Base-by-base conservation (phyloP, 306 rosid genomes). In the Pyrus betulifolia region DNA sequence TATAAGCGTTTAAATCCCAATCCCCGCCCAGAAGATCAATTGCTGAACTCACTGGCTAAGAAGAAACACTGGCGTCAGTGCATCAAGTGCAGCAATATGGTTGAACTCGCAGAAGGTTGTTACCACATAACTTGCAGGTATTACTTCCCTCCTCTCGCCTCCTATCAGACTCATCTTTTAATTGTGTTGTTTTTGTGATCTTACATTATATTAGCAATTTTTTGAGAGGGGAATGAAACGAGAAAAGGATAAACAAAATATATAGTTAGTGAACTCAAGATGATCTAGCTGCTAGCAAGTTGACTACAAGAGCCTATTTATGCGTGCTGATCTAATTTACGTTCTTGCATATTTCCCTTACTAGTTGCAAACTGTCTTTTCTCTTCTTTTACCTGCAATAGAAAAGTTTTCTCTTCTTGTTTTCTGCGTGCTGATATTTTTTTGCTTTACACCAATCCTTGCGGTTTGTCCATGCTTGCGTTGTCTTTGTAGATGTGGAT, bases 91-190 rank as follows among this genome's bases (percentile, higher is more conserved):
- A 86, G 67, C 81, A 88, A 87, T 80, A 85, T 93, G 96, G 87
- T 90, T 74, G 98, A 93, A 81, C 96, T 90, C 42, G 81, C 90
- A 6, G 96, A 91, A 84, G 98, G 98, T 52, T 93, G 98, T 87
- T 85, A 84, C 78, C 96, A 93, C 87, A 93, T 90, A 85, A 93
- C 96, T 75, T 90, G 98, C 96, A 89, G 98, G 98, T 93, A 60
- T 62, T 30, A 83, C 76, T 72, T 5, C 35, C 74, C 70, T 63
- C 60, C 60, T 30, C 28, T 60, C 69, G 51, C 42, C 28, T 28
- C 72, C 52, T 49, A 2, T 54, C 15, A 7, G 21, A 31, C n/a
- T 11, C 55, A 23, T 31, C 65, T 31, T 54, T 12, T 71, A 45
- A 35, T 35, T 35, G 9, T 35, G 42, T 35, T 35, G 18, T 70